Conservation (phyloP, 805 yeast genomes). For the Cyberlindnera xishuangbannaensis region DNA sequence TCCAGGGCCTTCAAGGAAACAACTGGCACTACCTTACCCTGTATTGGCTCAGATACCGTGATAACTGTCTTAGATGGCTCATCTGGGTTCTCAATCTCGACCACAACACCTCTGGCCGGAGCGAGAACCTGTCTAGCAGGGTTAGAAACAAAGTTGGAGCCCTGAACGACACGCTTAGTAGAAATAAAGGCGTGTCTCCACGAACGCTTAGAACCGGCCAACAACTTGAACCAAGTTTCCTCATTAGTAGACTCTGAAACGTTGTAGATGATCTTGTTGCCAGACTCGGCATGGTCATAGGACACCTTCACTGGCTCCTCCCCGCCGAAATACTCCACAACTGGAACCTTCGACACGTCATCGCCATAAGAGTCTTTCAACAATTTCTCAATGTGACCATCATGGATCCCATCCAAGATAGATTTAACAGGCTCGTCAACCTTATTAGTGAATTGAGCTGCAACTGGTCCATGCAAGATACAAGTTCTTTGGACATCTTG, state of each 20-base stretch:
- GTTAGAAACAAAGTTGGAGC: slow-evolving; percentile 68
- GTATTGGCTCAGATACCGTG: slow-evolving; percentile 62
- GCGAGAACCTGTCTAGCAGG: slow-evolving; percentile 76
- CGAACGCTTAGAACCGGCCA: slow-evolving; percentile 72
- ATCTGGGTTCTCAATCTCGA: slow-evolving; percentile 51
- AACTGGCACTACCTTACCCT: slow-evolving; percentile 63
- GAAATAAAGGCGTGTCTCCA: slow-evolving; percentile 93
- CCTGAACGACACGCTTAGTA: slow-evolving; percentile 79
- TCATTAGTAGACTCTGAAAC: slow-evolving; percentile 31
- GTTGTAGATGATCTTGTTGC: slow-evolving; percentile 32
- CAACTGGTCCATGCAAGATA: slow-evolving; percentile 97
- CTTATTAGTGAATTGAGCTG: slow-evolving; percentile 82
- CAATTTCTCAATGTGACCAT: slow-evolving; percentile 76
- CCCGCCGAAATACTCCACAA: slow-evolving; percentile 85
- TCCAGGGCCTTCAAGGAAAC: slow-evolving; percentile 53
- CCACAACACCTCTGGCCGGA: slow-evolving; percentile 61
- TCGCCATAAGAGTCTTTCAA: slow-evolving; percentile 64
- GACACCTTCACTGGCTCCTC: slow-evolving; percentile 40
- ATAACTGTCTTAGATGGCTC: slow-evolving; percentile 52
- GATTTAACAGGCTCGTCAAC: slow-evolving; percentile 92
- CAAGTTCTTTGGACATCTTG: slow-evolving; percentile 99
- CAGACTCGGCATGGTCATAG: slow-evolving; percentile 28
- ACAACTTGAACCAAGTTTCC: slow-evolving; percentile 63
- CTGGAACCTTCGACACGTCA: slow-evolving; percentile 71
- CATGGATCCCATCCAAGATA: slow-evolving; percentile 81